Conservation (phyloP, 1,284 basidiomycete genomes). For the Tetrapyrgos nigripes region DNA sequence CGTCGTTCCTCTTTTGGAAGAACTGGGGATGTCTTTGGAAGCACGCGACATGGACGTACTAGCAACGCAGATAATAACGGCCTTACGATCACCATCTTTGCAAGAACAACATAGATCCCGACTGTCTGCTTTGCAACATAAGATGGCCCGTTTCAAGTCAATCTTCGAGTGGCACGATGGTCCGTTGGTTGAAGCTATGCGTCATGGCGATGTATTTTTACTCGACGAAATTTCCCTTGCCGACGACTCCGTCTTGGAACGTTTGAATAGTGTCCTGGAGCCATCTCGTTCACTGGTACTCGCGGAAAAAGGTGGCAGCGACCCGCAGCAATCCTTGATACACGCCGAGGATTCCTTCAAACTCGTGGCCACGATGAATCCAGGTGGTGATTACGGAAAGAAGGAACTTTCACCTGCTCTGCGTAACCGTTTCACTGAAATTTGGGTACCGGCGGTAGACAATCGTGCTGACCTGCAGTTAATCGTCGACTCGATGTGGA, state of each 20-base stretch:
- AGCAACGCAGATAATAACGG: constrained; percentile 38
- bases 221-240: constrained; percentile 98
- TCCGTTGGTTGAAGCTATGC: constrained; percentile 94
- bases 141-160: constrained; percentile 60
- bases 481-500: constrained; percentile 84
- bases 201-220: constrained; percentile 83
- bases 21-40: constrained; percentile 42
- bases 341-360: constrained; percentile 79
- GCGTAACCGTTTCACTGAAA: constrained; percentile 98
- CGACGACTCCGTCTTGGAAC: constrained; percentile 97
- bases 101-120: constrained; percentile 34
- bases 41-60: constrained; percentile 44
- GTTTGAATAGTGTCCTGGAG: constrained; percentile 97
- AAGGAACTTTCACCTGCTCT: constrained; percentile 98
- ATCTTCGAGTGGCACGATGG: constrained; percentile 98
- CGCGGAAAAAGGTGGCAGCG: constrained; percentile 89
- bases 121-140: constrained; percentile 49
- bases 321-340: constrained; percentile 73
- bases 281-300: constrained; percentile 90
- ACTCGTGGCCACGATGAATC: constrained; percentile 98
- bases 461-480: constrained; percentile 78
- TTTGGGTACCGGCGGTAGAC: constrained; percentile 95
- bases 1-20: constrained; percentile 45
- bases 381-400: constrained; percentile 99
- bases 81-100: constrained; percentile 41